phyloP scores from a whole-genome alignment of 2,329 filamentous ascomycete genomes.

The Penicillium sp. region DNA sequence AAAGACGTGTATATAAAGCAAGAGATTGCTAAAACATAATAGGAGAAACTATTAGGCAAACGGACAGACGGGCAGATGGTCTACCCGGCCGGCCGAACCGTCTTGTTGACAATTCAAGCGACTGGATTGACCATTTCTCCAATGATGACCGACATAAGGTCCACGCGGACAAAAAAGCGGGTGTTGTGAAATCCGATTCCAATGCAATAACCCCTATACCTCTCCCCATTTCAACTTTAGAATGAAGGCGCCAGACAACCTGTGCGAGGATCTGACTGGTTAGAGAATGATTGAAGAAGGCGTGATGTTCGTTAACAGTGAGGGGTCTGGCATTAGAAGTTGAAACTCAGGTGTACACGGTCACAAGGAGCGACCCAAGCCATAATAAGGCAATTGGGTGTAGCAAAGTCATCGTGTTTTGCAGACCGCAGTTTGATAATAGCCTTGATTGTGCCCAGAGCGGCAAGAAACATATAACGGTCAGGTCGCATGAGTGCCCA shows the following conservation, averaged over 20 bases:
- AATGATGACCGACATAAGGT: conserved; percentile 66
- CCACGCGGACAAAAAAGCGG: conserved; percentile 64
- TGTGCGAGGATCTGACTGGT: conserved; percentile 20
- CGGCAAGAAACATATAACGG: conserved; percentile 32
- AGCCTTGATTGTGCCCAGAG: neutral
- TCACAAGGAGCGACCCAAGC: neutral
- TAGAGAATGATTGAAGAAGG: neutral
- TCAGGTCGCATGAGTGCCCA: neutral
- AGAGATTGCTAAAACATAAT: no score
- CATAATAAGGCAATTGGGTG: neutral
- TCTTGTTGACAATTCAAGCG: conserved; percentile 56
- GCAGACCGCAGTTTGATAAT: neutral
- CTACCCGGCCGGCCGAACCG: conserved; percentile 42
- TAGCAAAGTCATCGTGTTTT: neutral
- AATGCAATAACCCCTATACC: conserved; percentile 56
- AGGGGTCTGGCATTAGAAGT: neutral
- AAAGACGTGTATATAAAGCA: no score
- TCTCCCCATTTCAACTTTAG: conserved; percentile 53
- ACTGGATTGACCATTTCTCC: conserved; percentile 66
- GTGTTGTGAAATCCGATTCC: conserved; percentile 62
- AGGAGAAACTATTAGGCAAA: conserved; percentile 34
- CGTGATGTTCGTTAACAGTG: no score
- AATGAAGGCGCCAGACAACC: conserved; percentile 55
- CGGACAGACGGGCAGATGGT: conserved; percentile 43
- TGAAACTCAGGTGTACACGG: neutral